Conservation (phyloP, 2,329 filamentous ascomycete species). For the Pestalotiopsis sp. region DNA sequence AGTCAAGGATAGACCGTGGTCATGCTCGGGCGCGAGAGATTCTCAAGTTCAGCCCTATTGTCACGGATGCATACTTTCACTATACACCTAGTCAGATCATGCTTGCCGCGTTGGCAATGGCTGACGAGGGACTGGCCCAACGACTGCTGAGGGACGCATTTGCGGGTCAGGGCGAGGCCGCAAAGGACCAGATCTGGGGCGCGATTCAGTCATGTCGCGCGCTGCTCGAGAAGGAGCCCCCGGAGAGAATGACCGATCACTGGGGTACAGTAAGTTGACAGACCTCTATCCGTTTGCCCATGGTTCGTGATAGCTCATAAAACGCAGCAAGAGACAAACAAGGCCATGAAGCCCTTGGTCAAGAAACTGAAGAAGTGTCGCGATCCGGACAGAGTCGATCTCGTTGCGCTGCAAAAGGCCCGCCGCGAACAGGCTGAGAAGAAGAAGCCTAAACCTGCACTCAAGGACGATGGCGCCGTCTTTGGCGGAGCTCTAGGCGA, state of each 20-base stretch:
- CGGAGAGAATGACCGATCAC: conserved; percentile 55
- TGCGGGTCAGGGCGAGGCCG: conserved; percentile 26
- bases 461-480: conserved; percentile 49
- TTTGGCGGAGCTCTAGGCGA: conserved; percentile 44
- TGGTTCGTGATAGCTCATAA: conserved; percentile 6
- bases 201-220: conserved; percentile 54
- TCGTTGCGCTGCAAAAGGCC: conserved; percentile 69
- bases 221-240: conserved; percentile 60
- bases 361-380: conserved; percentile 74
- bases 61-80: conserved; percentile 97
- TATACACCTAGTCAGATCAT: conserved; percentile 95
- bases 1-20: conserved; percentile 57
- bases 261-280: conserved; percentile 36
- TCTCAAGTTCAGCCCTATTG: conserved; percentile 77
- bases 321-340: conserved; percentile 45
- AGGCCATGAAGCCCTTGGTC: conserved; percentile 60
- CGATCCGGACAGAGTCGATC: conserved; percentile 74
- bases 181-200: conserved; percentile 50
- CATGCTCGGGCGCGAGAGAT: conserved; percentile 75
- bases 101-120: conserved; percentile 78
- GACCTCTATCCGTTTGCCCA: not conserved
- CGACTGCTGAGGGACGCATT: conserved; percentile 47
- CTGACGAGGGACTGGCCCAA: conserved; percentile 67
- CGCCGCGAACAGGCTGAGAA: conserved; percentile 55
- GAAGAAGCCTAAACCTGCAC: conserved; percentile 36